These are phyloP conservation scores for Albugo candida DNA, from an alignment of 352 stramenopile genomes.

Conservation along the genomic window DNA sequence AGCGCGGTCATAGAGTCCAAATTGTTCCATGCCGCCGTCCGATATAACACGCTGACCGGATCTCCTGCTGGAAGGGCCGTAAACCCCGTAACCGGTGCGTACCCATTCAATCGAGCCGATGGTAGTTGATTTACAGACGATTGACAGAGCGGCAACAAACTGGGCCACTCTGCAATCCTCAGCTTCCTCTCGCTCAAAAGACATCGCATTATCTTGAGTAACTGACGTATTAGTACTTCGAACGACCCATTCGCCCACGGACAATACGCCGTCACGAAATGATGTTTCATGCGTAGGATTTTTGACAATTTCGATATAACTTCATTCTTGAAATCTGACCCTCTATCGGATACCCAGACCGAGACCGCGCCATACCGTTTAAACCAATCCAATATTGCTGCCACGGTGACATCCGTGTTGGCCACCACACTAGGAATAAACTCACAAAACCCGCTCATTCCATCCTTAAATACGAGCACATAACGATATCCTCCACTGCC, in stretches of 20 bases:
- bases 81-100: constrained; percentile 3
- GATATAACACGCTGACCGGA: too few relatives aligned
- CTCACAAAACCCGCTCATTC: constrained; percentile 12
- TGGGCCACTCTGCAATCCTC: not conserved
- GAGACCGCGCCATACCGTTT: constrained; percentile 11
- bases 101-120: not conserved
- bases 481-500: too few relatives aligned
- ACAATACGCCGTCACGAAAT: constrained; percentile 13
- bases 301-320: constrained; percentile 6
- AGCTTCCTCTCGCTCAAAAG: constrained; percentile 4
- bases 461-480: constrained; percentile 13
- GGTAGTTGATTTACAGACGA: constrained; percentile 2
- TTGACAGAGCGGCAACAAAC: constrained; percentile 1
- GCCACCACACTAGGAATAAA: constrained; percentile 5
- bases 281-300: constrained; percentile 7
- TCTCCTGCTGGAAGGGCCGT: too few relatives aligned
- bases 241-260: too few relatives aligned
- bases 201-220: constrained; percentile 5
- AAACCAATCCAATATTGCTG: constrained; percentile 2
- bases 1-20: too few relatives aligned
- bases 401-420: not conserved
- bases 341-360: constrained; percentile 13
- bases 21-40: too few relatives aligned
- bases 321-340: constrained; percentile 16
- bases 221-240: constrained; percentile 11